Conservation (phyloP, 108 stramenopile species). For the Epithemia pelagica region DNA sequence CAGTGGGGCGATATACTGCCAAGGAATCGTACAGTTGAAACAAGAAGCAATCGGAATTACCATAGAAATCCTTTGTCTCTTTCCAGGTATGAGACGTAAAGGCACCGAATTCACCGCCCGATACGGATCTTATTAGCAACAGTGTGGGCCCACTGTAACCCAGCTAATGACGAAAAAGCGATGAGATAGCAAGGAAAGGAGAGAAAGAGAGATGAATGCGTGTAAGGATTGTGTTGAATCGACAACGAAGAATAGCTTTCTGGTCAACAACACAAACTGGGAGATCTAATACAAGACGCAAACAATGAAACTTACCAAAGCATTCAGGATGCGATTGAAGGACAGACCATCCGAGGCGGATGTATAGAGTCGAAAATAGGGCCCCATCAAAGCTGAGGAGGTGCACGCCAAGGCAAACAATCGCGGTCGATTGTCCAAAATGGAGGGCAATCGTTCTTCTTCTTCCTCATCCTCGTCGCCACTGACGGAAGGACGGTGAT, state of each 20-base stretch:
- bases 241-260: too few relatives aligned
- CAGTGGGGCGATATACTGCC: conserved; percentile 63
- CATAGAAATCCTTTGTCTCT: conserved; percentile 75
- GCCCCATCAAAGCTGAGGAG: conserved; percentile 42
- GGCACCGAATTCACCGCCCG: conserved; percentile 57
- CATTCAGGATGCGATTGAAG: conserved; percentile 68
- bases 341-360: conserved; percentile 73
- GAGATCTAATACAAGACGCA: too few relatives aligned
- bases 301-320: conserved; percentile 13
- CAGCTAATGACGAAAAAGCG: conserved; percentile 9
- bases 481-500: conserved; percentile 5
- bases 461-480: conserved; percentile 10
- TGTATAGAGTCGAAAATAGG: conserved; percentile 71
- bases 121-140: conserved; percentile 49
- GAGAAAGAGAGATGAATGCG: too few relatives aligned
- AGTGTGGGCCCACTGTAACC: conserved; percentile 80
- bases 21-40: conserved; percentile 39
- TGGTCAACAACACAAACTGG: too few relatives aligned
- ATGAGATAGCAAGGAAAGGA: not conserved
- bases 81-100: conserved; percentile 67
- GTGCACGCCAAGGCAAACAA: conserved; percentile 51
- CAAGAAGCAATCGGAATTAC: conserved; percentile 71
- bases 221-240: too few relatives aligned
- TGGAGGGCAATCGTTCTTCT: not conserved
- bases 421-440: conserved; percentile 17